Conservation (phyloP, 371 early-diverging fungal genomes). For the Syncephalastrum monosporum region DNA sequence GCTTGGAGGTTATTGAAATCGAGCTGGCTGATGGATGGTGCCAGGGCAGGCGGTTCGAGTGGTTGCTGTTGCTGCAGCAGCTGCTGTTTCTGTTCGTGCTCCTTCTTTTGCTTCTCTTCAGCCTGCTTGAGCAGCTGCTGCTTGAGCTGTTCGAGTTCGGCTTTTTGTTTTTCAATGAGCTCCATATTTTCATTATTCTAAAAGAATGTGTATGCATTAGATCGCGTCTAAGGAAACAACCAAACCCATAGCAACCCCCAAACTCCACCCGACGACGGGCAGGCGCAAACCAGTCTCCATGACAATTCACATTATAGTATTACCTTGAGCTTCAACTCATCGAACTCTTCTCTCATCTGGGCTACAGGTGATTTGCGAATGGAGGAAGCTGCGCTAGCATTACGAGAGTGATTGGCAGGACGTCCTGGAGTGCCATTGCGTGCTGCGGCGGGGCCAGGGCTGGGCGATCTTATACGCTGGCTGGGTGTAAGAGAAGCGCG, state of each 20-base stretch:
- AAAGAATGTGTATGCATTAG: not conserved
- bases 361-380: slow-evolving; percentile 29
- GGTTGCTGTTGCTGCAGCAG: not conserved
- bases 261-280: too few species aligned
- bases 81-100: not conserved
- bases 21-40: slow-evolving; percentile 16
- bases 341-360: slow-evolving; percentile 31
- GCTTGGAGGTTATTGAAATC: slow-evolving; percentile 17
- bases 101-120: slow-evolving; percentile 10
- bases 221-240: too few species aligned
- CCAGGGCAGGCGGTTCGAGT: slow-evolving; percentile 7
- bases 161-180: slow-evolving; percentile 51
- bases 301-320: not conserved
- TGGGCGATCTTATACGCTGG: slow-evolving; percentile 5
- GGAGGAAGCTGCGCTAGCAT: slow-evolving; percentile 22
- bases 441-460: slow-evolving; percentile 8
- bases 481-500: slow-evolving; percentile 7
- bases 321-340: slow-evolving; percentile 32
- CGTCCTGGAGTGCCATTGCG: slow-evolving; percentile 11
- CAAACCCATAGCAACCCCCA: too few species aligned
- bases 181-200: slow-evolving; percentile 44
- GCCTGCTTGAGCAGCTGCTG: slow-evolving; percentile 18
- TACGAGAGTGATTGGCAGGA: slow-evolving; percentile 22
- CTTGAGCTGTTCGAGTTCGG: slow-evolving; percentile 45
- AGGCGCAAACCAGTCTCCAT: too few species aligned